A percentile compares a stretch with the other conserved stretches of the same genome.
phyloP scores from a whole-genome alignment of 2,329 filamentous ascomycete species.

The Elsinoe batatas region DNA sequence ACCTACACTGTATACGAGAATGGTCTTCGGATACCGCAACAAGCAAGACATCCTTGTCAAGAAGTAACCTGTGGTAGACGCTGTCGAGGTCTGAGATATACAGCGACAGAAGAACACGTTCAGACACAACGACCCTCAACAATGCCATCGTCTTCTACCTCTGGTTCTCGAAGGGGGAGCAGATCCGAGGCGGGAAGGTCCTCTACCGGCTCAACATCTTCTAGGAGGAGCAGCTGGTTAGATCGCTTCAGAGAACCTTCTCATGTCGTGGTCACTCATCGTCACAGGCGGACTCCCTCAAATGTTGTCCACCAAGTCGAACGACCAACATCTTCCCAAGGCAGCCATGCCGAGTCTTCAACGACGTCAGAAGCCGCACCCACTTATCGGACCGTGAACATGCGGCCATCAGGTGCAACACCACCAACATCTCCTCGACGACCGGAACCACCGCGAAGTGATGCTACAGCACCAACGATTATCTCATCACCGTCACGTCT shows the following conservation, averaged over 20 bases:
- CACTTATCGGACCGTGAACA: background rate
- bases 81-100: slow-evolving; percentile 1
- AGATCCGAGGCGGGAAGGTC: slow-evolving; percentile 6
- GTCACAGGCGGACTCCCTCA: background rate
- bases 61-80: background rate
- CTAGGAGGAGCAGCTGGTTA: slow-evolving; percentile 2
- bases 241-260: background rate
- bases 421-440: slow-evolving; percentile 4
- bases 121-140: background rate
- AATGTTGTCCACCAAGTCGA: background rate
- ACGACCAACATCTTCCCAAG: slow-evolving; percentile 3
- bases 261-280: background rate
- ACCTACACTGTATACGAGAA: background rate
- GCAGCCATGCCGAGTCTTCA: background rate
- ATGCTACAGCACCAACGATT: background rate
- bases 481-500: background rate
- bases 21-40: slow-evolving; percentile 5
- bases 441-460: background rate
- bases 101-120: slow-evolving; percentile 1
- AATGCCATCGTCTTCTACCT: slow-evolving; percentile 1
- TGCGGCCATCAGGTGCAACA: background rate
- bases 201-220: background rate
- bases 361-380: background rate
- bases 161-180: slow-evolving; percentile 3
- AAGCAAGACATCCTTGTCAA: background rate